Percentiles rank a stretch among this genome's conserved stretches.
Evolutionary conservation across 192 early-diverging fungal species (phyloP).

Genomic region (Backusella parvicylindrica): DNA sequence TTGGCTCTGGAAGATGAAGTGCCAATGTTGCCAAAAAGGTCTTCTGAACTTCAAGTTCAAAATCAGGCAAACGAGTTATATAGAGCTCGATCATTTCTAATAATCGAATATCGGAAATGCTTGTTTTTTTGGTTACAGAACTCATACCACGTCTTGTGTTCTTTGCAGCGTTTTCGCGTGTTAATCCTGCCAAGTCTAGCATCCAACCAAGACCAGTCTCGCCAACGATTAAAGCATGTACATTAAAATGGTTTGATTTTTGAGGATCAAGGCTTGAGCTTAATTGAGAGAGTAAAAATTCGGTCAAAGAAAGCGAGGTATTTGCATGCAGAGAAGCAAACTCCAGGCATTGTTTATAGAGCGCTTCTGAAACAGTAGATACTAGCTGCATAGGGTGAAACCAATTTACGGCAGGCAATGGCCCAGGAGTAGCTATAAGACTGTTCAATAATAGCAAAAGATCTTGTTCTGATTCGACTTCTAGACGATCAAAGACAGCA

Average conservation of each 20-base stretch:
- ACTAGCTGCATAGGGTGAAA: slow-evolving; percentile 39
- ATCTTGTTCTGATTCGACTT: background rate
- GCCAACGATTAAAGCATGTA: slow-evolving; percentile 27
- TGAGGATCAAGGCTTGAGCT: background rate
- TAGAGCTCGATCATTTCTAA: slow-evolving; percentile 18
- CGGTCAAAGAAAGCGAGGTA: slow-evolving; percentile 46
- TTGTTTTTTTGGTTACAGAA: slow-evolving; percentile 38
- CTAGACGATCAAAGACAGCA: slow-evolving; percentile 43
- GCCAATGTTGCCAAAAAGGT: slow-evolving; percentile 1
- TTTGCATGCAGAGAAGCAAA: slow-evolving; percentile 45
- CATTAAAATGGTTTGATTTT: slow-evolving; percentile 1
- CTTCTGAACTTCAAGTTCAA: background rate
- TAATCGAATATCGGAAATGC: slow-evolving; percentile 29
- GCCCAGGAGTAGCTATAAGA: slow-evolving; percentile 29
- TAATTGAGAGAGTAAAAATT: slow-evolving; percentile 44
- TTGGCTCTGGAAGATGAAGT: slow-evolving; percentile 2
- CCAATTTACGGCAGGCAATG: slow-evolving; percentile 56
- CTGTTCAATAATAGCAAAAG: slow-evolving; percentile 25
- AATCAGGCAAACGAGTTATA: background rate
- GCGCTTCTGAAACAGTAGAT: slow-evolving; percentile 3
- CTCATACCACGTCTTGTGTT: slow-evolving; percentile 41
- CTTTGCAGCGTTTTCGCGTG: slow-evolving; percentile 16
- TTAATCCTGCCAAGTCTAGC: slow-evolving; percentile 42
- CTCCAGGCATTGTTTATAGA: slow-evolving; percentile 22
- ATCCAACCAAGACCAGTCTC: slow-evolving; percentile 45